These are phyloP conservation scores for Mucor indicus DNA, from an alignment of 371 early-diverging fungal genomes.

Conservation along the genomic window DNA sequence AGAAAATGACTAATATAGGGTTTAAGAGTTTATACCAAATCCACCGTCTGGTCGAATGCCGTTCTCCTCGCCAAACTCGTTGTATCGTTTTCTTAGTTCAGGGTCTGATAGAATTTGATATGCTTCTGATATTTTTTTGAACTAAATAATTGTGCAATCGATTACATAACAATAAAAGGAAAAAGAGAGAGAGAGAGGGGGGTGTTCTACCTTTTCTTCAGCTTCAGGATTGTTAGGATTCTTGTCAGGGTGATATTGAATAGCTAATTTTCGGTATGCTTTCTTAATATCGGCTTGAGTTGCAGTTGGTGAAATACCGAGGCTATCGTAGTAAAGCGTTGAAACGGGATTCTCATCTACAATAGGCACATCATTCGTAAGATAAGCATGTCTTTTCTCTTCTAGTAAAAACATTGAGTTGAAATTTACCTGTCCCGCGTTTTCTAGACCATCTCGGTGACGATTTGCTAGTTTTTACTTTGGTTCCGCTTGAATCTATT, in stretches of 20 bases:
- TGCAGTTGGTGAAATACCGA: slow-evolving; percentile 82
- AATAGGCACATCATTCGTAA: no score
- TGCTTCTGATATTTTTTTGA: slow-evolving; percentile 89
- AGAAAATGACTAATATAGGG: not conserved
- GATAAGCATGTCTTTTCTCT: no score
- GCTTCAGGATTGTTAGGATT: slow-evolving; percentile 79
- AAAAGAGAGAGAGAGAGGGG: not conserved
- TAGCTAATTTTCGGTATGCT: slow-evolving; percentile 88
- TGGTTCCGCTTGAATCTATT: slow-evolving; percentile 42
- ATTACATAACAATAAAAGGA: not conserved
- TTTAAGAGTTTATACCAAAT: slow-evolving; percentile 45
- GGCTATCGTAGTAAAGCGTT: slow-evolving; percentile 81
- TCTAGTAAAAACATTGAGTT: no score
- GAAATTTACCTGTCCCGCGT: slow-evolving; percentile 28
- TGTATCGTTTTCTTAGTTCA: slow-evolving; percentile 77
- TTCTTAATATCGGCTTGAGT: slow-evolving; percentile 91
- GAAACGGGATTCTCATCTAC: slow-evolving; percentile 68
- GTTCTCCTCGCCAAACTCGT: slow-evolving; percentile 71
- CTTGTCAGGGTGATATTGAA: slow-evolving; percentile 96
- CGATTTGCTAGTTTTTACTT: slow-evolving; percentile 17
- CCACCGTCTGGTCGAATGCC: slow-evolving; percentile 64
- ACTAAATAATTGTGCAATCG: no score
- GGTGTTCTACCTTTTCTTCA: slow-evolving; percentile 67
- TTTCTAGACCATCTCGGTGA: slow-evolving; percentile 34
- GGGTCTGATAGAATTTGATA: slow-evolving; percentile 90